Conservation (phyloP, 805 yeast genomes). For the Lachancea waltii region DNA sequence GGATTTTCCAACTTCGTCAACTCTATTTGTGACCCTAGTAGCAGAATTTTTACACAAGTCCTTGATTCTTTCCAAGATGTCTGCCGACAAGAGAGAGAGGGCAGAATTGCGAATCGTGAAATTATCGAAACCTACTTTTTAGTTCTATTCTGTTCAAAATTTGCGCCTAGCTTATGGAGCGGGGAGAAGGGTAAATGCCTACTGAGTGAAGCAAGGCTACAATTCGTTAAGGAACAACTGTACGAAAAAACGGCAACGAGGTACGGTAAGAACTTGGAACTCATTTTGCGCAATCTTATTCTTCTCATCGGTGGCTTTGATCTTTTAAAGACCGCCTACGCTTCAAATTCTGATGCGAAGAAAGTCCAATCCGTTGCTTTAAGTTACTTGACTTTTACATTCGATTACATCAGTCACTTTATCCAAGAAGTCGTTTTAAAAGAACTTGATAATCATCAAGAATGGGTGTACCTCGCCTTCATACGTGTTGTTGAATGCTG, state of each 20-base stretch:
- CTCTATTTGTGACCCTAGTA: constrained; percentile 33
- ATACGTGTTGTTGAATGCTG: constrained; percentile 50
- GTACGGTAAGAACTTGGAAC: constrained; percentile 22
- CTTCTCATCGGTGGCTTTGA: constrained; percentile 27
- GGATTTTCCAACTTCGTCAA: constrained; percentile 43
- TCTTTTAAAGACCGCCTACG: constrained; percentile 10
- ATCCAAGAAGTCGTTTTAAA: constrained; percentile 27
- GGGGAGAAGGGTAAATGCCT: constrained; percentile 8
- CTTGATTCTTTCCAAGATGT: constrained; percentile 14
- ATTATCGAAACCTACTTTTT: constrained; percentile 29
- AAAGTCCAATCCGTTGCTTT: constrained; percentile 6
- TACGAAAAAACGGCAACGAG: constrained; percentile 23
- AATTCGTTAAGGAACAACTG: constrained; percentile 15
- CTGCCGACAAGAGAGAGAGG: constrained; percentile 20
- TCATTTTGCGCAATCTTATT: constrained; percentile 22
- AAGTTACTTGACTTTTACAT: constrained; percentile 35
- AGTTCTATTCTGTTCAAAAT: constrained; percentile 23
- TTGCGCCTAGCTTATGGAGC: constrained; percentile 23
- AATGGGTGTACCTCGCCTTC: constrained; percentile 30
- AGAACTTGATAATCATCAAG: constrained; percentile 23
- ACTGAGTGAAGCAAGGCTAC: constrained; percentile 14
- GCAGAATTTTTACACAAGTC: constrained; percentile 24
- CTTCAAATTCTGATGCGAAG: constrained; percentile 4
- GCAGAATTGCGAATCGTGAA: constrained; percentile 27
- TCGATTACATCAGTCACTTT: constrained; percentile 36